Evolutionary conservation across 768 basidiomycete species (phyloP).

Genomic region (Termitomyces sp.): DNA sequence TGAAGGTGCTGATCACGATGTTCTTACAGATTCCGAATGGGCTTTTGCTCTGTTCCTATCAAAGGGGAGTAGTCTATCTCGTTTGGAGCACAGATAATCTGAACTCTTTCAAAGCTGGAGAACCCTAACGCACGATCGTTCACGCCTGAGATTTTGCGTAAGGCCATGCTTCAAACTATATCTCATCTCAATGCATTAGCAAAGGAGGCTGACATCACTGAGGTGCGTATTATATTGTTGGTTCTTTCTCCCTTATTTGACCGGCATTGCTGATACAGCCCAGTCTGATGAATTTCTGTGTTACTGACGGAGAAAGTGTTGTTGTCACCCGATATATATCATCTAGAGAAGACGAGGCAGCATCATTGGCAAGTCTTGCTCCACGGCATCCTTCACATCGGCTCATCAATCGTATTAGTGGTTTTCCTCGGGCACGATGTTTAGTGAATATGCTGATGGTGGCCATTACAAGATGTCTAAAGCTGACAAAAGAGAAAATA

Average conservation of each 20-base stretch:
- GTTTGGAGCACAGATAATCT: neutral
- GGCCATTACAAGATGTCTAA: conserved; percentile 96
- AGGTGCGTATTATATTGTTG: conserved; percentile 36
- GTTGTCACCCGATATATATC: conserved; percentile 95
- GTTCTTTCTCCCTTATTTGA: neutral
- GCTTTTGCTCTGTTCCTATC: conserved; percentile 90
- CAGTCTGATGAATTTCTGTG: conserved; percentile 91
- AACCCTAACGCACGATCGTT: conserved; percentile 75
- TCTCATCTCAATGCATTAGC: conserved; percentile 69
- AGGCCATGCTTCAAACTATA: conserved; percentile 89
- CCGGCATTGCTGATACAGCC: conserved; percentile 40
- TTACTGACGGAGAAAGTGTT: conserved; percentile 92
- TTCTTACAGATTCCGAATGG: conserved; percentile 84
- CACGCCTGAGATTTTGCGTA: conserved; percentile 61
- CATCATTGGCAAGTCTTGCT: conserved; percentile 59
- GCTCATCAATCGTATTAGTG: conserved; percentile 40
- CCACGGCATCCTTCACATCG: neutral
- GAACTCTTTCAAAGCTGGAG: conserved; percentile 49
- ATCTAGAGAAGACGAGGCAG: conserved; percentile 86
- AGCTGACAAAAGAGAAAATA: conserved; percentile 91
- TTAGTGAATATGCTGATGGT: conserved; percentile 83
- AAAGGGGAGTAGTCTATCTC: conserved; percentile 36
- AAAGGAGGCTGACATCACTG: conserved; percentile 65
- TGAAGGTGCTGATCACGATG: neutral
- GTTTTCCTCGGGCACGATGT: conserved; percentile 94